A percentile compares a stretch with the other conserved stretches of the same genome.
Evolutionary conservation across 768 basidiomycete species (phyloP).

Genomic region (Hirschioporus abietinus): DNA sequence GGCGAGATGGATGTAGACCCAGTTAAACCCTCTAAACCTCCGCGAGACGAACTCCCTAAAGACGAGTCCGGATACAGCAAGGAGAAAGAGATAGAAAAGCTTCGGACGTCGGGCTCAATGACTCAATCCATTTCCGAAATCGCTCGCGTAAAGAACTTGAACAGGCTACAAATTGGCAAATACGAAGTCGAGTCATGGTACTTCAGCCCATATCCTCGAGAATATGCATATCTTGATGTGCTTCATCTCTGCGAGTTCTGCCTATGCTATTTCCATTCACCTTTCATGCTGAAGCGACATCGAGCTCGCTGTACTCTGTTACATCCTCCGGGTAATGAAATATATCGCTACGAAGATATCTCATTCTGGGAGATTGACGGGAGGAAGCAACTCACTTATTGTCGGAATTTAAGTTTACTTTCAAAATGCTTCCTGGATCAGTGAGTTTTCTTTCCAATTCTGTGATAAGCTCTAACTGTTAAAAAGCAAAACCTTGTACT

Average conservation of each 20-base stretch:
- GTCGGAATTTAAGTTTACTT: constrained; percentile 91
- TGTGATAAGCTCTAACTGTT: constrained; percentile 18
- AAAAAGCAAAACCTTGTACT: constrained; percentile 92
- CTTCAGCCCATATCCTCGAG: constrained; percentile 97
- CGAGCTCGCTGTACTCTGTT: constrained; percentile 85
- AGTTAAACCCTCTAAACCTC: constrained; percentile 62
- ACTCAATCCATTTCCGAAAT: constrained; percentile 98
- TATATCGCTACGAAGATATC: constrained; percentile 95
- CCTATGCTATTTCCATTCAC: constrained; percentile 85
- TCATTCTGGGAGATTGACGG: constrained; percentile 99
- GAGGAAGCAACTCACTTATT: constrained; percentile 92
- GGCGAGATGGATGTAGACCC: constrained; percentile 39
- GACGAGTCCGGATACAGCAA: constrained; percentile 78
- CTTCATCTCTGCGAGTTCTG: constrained; percentile 99
- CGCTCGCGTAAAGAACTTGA: constrained; percentile 96
- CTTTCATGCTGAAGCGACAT: constrained; percentile 88
- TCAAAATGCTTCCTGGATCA: constrained; percentile 99
- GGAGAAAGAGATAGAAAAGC: constrained; percentile 97
- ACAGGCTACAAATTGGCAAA: constrained; percentile 91
- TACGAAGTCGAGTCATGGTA: constrained; percentile 99
- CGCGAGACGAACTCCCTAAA: constrained; percentile 41
- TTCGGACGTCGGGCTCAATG: constrained; percentile 97
- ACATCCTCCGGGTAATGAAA: constrained; percentile 98
- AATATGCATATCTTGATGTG: constrained; percentile 92
- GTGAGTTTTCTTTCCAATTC: constrained; percentile 40